These are phyloP conservation scores for Torulaspora globosa DNA, from an alignment of 1,139 yeast genomes.

Conservation along the genomic window DNA sequence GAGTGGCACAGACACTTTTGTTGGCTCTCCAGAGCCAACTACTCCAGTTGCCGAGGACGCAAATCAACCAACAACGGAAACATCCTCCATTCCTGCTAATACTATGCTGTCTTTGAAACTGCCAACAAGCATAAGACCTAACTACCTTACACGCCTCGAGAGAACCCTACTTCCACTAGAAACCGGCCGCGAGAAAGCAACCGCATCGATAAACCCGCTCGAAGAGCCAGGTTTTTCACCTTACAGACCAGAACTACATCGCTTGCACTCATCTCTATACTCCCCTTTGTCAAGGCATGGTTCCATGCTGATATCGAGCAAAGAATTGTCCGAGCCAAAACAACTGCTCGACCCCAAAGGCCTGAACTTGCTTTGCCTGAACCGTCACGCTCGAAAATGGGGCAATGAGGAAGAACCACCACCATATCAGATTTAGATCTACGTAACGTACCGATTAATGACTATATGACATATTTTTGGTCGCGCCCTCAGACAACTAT, in stretches of 20 bases:
- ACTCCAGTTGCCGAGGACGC: neutral
- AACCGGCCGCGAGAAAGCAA: conserved; percentile 1
- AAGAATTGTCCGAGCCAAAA: conserved; percentile 16
- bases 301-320: conserved; percentile 14
- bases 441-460: conserved; percentile 10
- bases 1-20: conserved; percentile 6
- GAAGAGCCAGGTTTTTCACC: conserved; percentile 18
- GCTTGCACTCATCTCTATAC: conserved; percentile 23
- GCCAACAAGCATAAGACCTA: conserved; percentile 10
- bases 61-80: neutral
- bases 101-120: conserved; percentile 8
- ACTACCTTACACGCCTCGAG: conserved; percentile 8
- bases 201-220: conserved; percentile 8
- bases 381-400: conserved; percentile 21
- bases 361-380: conserved; percentile 24
- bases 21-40: conserved; percentile 11
- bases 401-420: conserved; percentile 29
- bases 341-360: conserved; percentile 20
- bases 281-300: conserved; percentile 20
- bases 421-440: conserved; percentile 20
- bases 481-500: conserved; percentile 25
- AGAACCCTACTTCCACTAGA: conserved; percentile 5
- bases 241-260: conserved; percentile 22
- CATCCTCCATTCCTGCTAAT: neutral
- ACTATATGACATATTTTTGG: conserved; percentile 9